A percentile compares a stretch with the other conserved stretches of the same genome.
Evolutionary conservation across 371 early-diverging fungal species (phyloP).

Genomic region (Apophysomyces ossiformis): DNA sequence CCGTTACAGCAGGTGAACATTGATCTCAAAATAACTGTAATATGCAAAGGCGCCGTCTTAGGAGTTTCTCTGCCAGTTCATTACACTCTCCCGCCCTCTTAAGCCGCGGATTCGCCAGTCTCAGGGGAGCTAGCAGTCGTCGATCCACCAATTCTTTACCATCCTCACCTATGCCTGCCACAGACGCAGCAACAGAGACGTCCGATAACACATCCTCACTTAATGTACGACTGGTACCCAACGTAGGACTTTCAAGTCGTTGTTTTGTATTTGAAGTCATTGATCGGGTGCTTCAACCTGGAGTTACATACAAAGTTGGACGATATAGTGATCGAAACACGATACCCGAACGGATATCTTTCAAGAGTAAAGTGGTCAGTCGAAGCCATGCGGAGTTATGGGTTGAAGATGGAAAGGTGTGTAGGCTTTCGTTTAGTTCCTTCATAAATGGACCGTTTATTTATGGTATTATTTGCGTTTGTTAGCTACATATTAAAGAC

Average conservation of each 20-base stretch:
- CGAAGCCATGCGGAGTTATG: conserved; percentile 94
- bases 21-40: not conserved
- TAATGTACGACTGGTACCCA: conserved; percentile 77
- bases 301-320: conserved; percentile 73
- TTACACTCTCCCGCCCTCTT: conserved; percentile 9
- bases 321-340: conserved; percentile 78
- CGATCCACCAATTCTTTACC: conserved; percentile 5
- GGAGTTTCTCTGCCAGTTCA: conserved; percentile 13
- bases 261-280: conserved; percentile 85
- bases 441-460: not conserved
- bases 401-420: conserved; percentile 57
- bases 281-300: conserved; percentile 75
- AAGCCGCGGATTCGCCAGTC: conserved; percentile 8
- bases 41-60: conserved; percentile 7
- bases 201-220: conserved; percentile 27
- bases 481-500: conserved; percentile 79
- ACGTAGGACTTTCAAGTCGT: conserved; percentile 66
- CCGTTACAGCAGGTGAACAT: not conserved
- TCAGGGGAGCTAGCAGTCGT: conserved; percentile 7
- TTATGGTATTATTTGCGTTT: too few relatives aligned
- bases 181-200: not conserved
- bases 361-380: conserved; percentile 93
- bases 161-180: conserved; percentile 4
- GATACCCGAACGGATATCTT: conserved; percentile 73
- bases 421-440: not conserved